phyloP scores from a whole-genome alignment of 169 alveolate genomes.

The Eimeria sp. region DNA sequence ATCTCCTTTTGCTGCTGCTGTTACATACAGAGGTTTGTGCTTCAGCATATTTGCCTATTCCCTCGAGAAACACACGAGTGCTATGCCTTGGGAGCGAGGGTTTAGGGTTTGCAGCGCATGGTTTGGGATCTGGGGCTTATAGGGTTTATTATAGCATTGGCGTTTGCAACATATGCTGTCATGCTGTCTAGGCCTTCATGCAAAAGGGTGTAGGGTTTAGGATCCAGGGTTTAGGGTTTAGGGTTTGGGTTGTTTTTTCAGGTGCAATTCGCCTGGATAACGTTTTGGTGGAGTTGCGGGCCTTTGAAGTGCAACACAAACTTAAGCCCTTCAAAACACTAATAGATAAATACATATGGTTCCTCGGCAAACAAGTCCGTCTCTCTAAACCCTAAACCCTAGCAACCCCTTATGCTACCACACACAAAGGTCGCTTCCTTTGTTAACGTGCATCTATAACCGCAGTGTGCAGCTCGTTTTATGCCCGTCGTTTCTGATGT shows the following conservation, averaged over 20 bases:
- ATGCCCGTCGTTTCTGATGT: neutral
- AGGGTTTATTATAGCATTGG: no score
- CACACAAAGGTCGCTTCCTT: no score
- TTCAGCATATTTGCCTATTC: neutral
- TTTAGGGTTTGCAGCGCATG: neutral
- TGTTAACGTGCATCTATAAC: no score
- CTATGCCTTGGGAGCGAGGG: neutral
- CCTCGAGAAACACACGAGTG: neutral
- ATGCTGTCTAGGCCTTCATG: neutral
- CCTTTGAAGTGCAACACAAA: conserved; percentile 69
- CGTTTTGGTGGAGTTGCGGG: conserved; percentile 67
- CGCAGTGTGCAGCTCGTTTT: neutral
- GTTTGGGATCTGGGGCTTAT: neutral
- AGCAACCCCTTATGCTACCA: no score
- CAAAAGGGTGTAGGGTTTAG: neutral
- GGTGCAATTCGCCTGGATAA: conserved; percentile 74
- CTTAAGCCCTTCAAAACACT: conserved; percentile 73
- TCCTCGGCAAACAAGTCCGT: conserved; percentile 78
- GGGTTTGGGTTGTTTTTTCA: neutral
- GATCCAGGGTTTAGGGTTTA: neutral
- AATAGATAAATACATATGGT: conserved; percentile 78
- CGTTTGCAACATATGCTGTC: no score
- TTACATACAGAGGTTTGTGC: conserved; percentile 66
- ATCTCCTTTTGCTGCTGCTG: conserved; percentile 78
- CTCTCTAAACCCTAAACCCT: no score